Evolutionary conservation across 495 filamentous ascomycete genomes (phyloP).

Genomic region (Podospora comata): DNA sequence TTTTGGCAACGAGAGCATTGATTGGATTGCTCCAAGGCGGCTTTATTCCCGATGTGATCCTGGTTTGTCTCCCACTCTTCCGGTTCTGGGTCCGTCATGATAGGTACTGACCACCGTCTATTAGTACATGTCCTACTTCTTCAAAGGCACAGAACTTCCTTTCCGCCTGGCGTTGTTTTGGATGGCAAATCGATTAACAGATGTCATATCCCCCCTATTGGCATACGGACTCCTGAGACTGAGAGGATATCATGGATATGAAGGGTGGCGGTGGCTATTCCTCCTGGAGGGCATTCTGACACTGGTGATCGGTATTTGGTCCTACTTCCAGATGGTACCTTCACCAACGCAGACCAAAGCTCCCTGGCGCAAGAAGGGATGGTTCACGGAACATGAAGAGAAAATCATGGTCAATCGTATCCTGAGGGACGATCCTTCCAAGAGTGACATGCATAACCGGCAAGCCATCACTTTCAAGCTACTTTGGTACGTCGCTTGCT

Average conservation of each 20-base stretch:
- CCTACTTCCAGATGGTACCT: slow-evolving; percentile 15
- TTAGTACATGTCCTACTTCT: slow-evolving; percentile 52
- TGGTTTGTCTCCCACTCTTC: slow-evolving; percentile 20
- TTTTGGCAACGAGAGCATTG: slow-evolving; percentile 39
- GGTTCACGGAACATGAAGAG: slow-evolving; percentile 59
- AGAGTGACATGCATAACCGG: slow-evolving; percentile 60
- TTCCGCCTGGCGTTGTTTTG: slow-evolving; percentile 49
- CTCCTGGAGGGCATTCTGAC: slow-evolving; percentile 48
- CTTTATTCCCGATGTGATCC: slow-evolving; percentile 52
- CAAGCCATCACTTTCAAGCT: slow-evolving; percentile 45
- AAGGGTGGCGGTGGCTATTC: slow-evolving; percentile 58
- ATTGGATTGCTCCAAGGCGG: slow-evolving; percentile 48
- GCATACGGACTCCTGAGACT: slow-evolving; percentile 50
- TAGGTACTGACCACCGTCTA: background rate
- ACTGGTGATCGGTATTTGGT: slow-evolving; percentile 45
- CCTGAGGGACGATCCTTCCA: slow-evolving; percentile 61
- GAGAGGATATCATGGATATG: slow-evolving; percentile 47
- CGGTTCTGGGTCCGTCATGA: background rate
- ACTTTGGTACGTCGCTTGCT: slow-evolving; percentile 35
- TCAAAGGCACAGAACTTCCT: slow-evolving; percentile 49
- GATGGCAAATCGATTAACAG: slow-evolving; percentile 46
- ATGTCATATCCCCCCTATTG: slow-evolving; percentile 47
- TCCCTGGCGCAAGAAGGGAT: slow-evolving; percentile 53
- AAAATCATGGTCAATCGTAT: slow-evolving; percentile 59
- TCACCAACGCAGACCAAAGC: slow-evolving; percentile 44